A percentile compares a stretch with the other conserved stretches of the same genome.
Evolutionary conservation across 371 early-diverging fungal genomes (phyloP).

Genomic region (Mortierella sp.): DNA sequence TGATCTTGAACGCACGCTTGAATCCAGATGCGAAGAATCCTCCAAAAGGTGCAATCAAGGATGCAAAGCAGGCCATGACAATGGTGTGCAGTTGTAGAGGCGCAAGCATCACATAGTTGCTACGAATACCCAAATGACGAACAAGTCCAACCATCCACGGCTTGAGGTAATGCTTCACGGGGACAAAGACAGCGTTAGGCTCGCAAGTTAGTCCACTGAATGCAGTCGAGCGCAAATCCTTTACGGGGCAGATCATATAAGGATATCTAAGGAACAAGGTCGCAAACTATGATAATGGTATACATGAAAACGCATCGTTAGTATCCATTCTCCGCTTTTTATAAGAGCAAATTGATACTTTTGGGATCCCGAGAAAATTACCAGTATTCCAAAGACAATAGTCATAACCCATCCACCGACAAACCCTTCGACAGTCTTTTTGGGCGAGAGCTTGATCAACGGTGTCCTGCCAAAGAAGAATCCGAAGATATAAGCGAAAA

Average conservation of each 20-base stretch:
- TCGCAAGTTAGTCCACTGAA: conserved; percentile 69
- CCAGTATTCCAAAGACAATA: conserved; percentile 85
- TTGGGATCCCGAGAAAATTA: conserved; percentile 44
- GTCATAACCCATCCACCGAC: conserved; percentile 95
- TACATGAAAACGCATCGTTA: not conserved
- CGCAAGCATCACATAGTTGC: conserved; percentile 65
- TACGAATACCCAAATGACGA: conserved; percentile 52
- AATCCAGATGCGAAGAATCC: conserved; percentile 99
- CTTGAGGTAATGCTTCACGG: conserved; percentile 64
- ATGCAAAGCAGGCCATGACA: conserved; percentile 94
- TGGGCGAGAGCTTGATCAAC: conserved; percentile 95
- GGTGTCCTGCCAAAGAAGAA: conserved; percentile 96
- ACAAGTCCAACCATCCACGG: conserved; percentile 60
- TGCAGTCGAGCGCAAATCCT: conserved; percentile 69
- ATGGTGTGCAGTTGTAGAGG: conserved; percentile 94
- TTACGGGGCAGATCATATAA: conserved; percentile 92
- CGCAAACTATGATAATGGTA: conserved; percentile 53
- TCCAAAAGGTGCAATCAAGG: conserved; percentile 98
- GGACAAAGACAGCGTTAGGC: conserved; percentile 79
- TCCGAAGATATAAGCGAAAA: conserved; percentile 97
- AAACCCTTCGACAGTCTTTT: conserved; percentile 99
- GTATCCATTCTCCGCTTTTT: not conserved
- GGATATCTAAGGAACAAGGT: conserved; percentile 73
- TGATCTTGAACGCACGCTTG: conserved; percentile 98
- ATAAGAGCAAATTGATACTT: not conserved